phyloP scores from a whole-genome alignment of 2,329 filamentous ascomycete species.

The Colletotrichum sp. region DNA sequence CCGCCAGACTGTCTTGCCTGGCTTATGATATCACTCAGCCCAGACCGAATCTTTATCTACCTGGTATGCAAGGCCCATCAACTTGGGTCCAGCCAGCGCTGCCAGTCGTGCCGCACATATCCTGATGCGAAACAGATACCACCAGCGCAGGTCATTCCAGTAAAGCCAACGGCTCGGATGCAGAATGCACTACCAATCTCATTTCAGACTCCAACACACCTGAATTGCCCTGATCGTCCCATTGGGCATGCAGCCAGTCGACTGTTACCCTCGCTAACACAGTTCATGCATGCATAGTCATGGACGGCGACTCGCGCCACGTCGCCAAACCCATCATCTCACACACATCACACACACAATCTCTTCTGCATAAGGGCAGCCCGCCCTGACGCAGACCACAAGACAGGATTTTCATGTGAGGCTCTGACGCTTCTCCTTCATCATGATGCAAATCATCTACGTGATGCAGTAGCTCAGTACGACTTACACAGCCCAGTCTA shows the following conservation, averaged over 20 bases:
- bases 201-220: background rate
- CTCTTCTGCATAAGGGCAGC: background rate
- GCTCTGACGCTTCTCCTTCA: background rate
- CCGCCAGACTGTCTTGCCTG: background rate
- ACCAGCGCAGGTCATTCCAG: background rate
- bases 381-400: background rate
- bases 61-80: background rate
- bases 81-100: background rate
- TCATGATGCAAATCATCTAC: background rate
- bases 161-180: background rate
- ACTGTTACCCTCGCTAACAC: background rate
- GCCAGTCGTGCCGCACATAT: background rate
- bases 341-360: background rate
- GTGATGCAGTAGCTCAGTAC: background rate
- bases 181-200: background rate
- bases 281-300: constrained; percentile 1
- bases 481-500: background rate
- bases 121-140: background rate
- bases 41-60: background rate
- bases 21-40: background rate
- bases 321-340: background rate
- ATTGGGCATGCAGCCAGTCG: background rate
- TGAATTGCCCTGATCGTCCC: background rate
- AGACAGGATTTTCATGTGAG: background rate
- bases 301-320: background rate